These are phyloP conservation scores for Solanum bulbocastanum DNA, from an alignment of 257 asterid species.

Conservation along the genomic window DNA sequence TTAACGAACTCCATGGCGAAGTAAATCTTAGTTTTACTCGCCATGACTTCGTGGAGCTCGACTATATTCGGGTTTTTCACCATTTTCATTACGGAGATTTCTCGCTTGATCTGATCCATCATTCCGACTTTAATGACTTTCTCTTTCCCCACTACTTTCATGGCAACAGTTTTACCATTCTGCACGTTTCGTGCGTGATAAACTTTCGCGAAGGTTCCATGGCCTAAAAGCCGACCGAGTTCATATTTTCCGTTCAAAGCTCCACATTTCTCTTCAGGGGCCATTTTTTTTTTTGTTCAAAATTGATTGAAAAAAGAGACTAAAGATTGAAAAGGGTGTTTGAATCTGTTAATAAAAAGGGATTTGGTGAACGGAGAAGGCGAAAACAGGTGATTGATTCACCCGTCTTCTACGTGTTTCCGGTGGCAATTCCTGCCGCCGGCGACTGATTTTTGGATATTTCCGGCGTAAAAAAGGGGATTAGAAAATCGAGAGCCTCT, in stretches of 20 bases:
- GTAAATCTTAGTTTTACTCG: slow-evolving; percentile 45
- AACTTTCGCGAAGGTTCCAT: slow-evolving; percentile 53
- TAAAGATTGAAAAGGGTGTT: neutral
- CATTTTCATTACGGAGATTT: slow-evolving; percentile 50
- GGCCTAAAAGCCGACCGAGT: slow-evolving; percentile 45
- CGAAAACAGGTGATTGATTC: slow-evolving; percentile 9
- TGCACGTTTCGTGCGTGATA: slow-evolving; percentile 33
- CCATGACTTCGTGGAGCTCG: slow-evolving; percentile 49
- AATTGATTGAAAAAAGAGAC: neutral
- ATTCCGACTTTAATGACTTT: slow-evolving; percentile 44
- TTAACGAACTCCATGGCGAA: slow-evolving; percentile 42
- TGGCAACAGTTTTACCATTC: slow-evolving; percentile 38
- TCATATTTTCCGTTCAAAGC: slow-evolving; percentile 47
- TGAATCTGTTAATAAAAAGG: neutral
- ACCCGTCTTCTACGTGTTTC: slow-evolving; percentile 96
- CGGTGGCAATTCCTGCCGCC: slow-evolving; percentile 89
- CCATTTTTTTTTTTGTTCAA: slow-evolving; percentile 3
- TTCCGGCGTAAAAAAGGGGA: slow-evolving; percentile 35
- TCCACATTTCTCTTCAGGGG: slow-evolving; percentile 48
- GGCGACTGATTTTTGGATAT: slow-evolving; percentile 28
- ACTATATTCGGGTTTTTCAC: slow-evolving; percentile 46
- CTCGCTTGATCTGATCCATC: slow-evolving; percentile 58
- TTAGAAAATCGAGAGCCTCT: slow-evolving; percentile 31
- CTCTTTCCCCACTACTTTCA: slow-evolving; percentile 48
- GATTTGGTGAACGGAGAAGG: neutral